Base-by-base conservation (phyloP, 1,284 basidiomycete genomes). In the Anthracocystis walkeri region DNA sequence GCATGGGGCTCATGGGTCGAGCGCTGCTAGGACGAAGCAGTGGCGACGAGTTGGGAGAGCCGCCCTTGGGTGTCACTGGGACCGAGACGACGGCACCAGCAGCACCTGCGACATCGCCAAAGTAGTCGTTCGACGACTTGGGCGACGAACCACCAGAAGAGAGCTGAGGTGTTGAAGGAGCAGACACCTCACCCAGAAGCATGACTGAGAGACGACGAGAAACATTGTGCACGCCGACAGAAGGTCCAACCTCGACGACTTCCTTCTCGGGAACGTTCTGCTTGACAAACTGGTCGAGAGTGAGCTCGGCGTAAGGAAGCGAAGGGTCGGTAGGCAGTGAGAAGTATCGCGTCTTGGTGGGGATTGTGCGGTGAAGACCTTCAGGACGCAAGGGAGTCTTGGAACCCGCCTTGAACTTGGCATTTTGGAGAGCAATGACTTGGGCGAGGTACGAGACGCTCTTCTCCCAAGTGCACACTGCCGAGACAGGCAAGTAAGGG, bases 381-480 rank as follows among this genome's bases (percentile, higher is more conserved):
- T 66, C 59, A 29, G 65, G 51, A 7, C 63, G 57, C 58, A 68
- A 55, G 18, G 65, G 65, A 51, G 53, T 52, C 65, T 67, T 65
- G 55, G 63, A 71, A 14, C 70, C 70, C 1, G 59, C 51, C 60
- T 73, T 66, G 58, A 74, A 66, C 65, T 75, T 77, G 63, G 70
- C 75, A 8, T 59, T 52, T 49, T 66, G 72, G 18, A 72, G 48
- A 3, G 66, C 62, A 4, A 58, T 63, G 18, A 77, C 75, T 48
- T 77, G 57, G n/a, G 70, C 75, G 14, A 77, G 56, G 62, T 69
- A 64, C 12, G 62, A 66, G 50, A 63, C 44, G 38, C 65, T 75
- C 51, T 63, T 65, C 67, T 80, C 67, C 76, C 75, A 78, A 3
- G 72, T 65, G 70, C 78, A 80, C 8, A 67, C 63, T 6, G 76